A percentile compares a stretch with the other conserved stretches of the same genome.
Conservation (phyloP, 164 flowering plant species). For the Aristolochia californica region DNA sequence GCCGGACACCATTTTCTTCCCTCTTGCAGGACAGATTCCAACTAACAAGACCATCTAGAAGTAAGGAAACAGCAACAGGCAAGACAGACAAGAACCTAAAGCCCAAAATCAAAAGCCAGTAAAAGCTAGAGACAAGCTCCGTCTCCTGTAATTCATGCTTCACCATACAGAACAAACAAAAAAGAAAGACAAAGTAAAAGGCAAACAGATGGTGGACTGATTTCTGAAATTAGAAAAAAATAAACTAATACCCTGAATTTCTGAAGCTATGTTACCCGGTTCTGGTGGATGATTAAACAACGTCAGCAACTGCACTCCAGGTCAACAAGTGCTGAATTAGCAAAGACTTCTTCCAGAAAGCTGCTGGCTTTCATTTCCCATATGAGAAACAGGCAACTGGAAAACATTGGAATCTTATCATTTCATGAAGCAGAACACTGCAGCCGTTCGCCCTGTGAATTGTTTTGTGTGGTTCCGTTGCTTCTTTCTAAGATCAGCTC, state of each 20-base stretch:
- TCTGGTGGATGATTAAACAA: conserved; percentile 10
- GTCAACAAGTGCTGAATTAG: too few species aligned
- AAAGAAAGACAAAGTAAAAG: neutral
- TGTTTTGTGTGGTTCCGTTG: neutral
- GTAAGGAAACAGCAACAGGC: too few species aligned
- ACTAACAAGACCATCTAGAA: too few species aligned
- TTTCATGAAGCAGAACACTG: neutral
- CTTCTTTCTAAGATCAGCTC: conserved; percentile 7
- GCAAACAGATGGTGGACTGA: too few species aligned
- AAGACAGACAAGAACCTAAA: too few species aligned
- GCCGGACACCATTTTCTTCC: too few species aligned
- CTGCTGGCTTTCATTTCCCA: conserved; percentile 4
- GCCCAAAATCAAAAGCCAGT: neutral
- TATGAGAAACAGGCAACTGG: conserved; percentile 2
- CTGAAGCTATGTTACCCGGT: conserved; percentile 17
- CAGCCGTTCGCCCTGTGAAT: too few species aligned
- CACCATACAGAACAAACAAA: conserved; percentile 3
- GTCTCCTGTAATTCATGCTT: conserved; percentile 4
- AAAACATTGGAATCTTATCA: neutral
- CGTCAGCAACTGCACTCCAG: conserved; percentile 9
- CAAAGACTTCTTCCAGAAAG: conserved; percentile 5
- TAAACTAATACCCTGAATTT: conserved; percentile 8
- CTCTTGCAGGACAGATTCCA: too few species aligned
- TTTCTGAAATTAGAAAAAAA: conserved; percentile 3
- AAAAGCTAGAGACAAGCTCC: too few species aligned